Base-by-base conservation (phyloP, 345 rosid genomes). In the Pugionium dolabratum region DNA sequence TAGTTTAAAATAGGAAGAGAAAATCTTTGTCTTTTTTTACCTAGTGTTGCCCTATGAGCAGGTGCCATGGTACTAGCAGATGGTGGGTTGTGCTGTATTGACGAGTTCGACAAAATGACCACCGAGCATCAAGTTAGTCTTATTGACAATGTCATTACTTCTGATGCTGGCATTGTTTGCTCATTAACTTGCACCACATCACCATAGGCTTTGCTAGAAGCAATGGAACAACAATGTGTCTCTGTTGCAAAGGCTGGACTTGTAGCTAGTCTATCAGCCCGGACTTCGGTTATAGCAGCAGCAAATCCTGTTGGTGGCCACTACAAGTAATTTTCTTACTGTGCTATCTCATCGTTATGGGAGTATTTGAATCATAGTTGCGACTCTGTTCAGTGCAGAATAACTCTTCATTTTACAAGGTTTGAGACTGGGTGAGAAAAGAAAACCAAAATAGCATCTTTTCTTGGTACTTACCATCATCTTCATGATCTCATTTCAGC, bases 1-100 rank as follows among this genome's bases (percentile, higher is more conserved):
- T 46, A 9, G 41, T 25, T 37, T 26, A 2, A 25, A 48, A 41
- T 36, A 53, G 53, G 47, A 41, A 37, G 65, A 58, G 40, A 49
- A 36, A 18, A 25, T 9, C 42, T 49, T 43, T 46, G 30, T 44
- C 36, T 51, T 65, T 55, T 30, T 56, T 55, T 51, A 58, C 11
- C 58, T 64, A 59, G 32, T 54, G 34, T 64, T 55, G 7, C 59
- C 46, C 64, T 79, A 41, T 67, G 68, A 33, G 71, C 75, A 94
- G 99, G 99, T 68, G 99, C 99, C 76, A 90, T 94, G 99, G 99
- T 94, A 56, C 92, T 94, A 67, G 97, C 99, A 44, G 97, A 94
- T 70, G 72, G 93, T 64, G 99, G 99, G 70, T 73, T 88, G 54
- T 94, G 99, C 79, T 90, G 99, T 71, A 94, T 94, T 63, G 97